A percentile compares a stretch with the other conserved stretches of the same genome.
Evolutionary conservation across 768 basidiomycete genomes (phyloP).

Genomic region (Suillus alpinus): DNA sequence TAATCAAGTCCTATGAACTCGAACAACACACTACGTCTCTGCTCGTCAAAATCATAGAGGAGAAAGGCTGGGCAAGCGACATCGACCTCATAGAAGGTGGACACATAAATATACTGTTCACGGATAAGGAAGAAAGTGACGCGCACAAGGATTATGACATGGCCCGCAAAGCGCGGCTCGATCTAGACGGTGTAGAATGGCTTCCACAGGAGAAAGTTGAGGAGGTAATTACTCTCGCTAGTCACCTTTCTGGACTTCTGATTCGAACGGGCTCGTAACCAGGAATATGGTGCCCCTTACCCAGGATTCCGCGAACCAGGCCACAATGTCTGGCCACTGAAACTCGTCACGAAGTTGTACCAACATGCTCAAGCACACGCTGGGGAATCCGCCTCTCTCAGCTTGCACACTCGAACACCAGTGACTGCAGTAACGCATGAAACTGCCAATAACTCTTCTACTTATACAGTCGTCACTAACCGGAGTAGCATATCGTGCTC

Average conservation of each 20-base stretch:
- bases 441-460: not conserved
- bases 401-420: constrained; percentile 72
- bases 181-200: constrained; percentile 44
- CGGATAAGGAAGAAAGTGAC: constrained; percentile 38
- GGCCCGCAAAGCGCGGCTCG: constrained; percentile 51
- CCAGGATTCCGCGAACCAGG: constrained; percentile 52
- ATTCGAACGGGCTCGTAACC: not conserved
- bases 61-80: constrained; percentile 39
- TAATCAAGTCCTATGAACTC: constrained; percentile 48
- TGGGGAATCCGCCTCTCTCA: constrained; percentile 37
- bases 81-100: constrained; percentile 65
- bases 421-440: constrained; percentile 43
- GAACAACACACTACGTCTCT: constrained; percentile 54
- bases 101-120: constrained; percentile 48
- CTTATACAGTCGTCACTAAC: constrained; percentile 49
- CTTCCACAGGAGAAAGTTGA: constrained; percentile 45
- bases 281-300: constrained; percentile 39
- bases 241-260: not conserved
- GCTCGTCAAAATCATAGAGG: constrained; percentile 48
- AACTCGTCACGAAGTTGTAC: constrained; percentile 71
- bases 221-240: constrained; percentile 35
- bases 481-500: constrained; percentile 61
- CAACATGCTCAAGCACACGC: constrained; percentile 35
- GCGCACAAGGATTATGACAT: constrained; percentile 47
- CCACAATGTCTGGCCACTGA: constrained; percentile 76